Conservation (phyloP, 2,329 filamentous ascomycete genomes). For the Colletotrichum cordylinicola region DNA sequence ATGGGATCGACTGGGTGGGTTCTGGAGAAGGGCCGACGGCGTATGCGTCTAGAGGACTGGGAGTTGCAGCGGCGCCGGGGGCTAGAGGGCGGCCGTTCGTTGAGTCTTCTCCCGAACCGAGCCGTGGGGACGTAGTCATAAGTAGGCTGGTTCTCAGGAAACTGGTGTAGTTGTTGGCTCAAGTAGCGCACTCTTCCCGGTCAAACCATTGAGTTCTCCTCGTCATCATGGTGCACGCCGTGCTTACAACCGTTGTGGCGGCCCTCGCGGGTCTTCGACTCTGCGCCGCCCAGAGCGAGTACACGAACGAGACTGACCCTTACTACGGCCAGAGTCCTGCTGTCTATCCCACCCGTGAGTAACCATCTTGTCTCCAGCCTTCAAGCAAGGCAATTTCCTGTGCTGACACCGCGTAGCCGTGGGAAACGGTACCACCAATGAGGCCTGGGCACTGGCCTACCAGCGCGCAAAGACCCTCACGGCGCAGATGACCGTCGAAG, state of each 20-base stretch:
- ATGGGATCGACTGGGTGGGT: not conserved
- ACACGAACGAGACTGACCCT: slow-evolving; percentile 1
- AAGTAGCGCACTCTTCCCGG: not conserved
- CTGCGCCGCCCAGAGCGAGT: not conserved
- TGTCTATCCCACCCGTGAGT: slow-evolving; percentile 29
- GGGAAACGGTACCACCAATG: slow-evolving; percentile 22
- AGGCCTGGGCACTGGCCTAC: slow-evolving; percentile 63
- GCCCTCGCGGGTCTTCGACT: not conserved
- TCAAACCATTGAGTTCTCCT: not conserved
- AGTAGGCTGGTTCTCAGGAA: not conserved
- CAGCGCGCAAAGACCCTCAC: slow-evolving; percentile 62
- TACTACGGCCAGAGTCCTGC: slow-evolving; percentile 25
- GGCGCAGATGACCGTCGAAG: slow-evolving; percentile 67
- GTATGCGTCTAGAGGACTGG: not conserved
- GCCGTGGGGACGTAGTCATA: not conserved
- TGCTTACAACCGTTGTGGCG: not conserved
- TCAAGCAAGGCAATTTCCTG: not conserved
- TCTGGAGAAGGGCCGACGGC: not conserved
- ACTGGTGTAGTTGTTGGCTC: not conserved
- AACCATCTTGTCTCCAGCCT: too few relatives aligned
- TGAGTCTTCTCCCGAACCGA: not conserved
- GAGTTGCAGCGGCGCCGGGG: not conserved
- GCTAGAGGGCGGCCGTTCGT: not conserved
- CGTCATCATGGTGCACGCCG: not conserved
- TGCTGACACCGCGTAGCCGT: not conserved